phyloP scores from a whole-genome alignment of 441 rosid genomes.

The Flueggea neowawraea region DNA sequence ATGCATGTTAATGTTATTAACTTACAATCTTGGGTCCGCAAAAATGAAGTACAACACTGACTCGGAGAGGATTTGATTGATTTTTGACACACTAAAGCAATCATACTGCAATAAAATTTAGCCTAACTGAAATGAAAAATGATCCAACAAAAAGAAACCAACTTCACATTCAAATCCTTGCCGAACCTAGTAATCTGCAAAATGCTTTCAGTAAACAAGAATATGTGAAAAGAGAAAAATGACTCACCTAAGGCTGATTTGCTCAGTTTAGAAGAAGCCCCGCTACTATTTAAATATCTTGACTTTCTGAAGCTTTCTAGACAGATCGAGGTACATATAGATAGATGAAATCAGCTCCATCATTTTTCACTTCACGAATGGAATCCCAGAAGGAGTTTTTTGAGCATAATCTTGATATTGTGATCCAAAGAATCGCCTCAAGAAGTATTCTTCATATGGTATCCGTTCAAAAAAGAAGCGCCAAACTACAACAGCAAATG shows the following conservation, averaged over 20 bases:
- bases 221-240: not conserved
- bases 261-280: not conserved
- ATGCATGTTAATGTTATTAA: too few relatives aligned
- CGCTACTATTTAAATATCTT: not conserved
- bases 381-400: slow-evolving; percentile 66
- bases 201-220: not conserved
- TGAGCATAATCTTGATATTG: slow-evolving; percentile 50
- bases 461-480: slow-evolving; percentile 58
- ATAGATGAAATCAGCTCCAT: not conserved
- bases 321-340: slow-evolving; percentile 5
- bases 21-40: too few relatives aligned
- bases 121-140: not conserved
- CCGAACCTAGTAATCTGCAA: not conserved
- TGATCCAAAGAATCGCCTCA: slow-evolving; percentile 63
- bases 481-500: slow-evolving; percentile 60
- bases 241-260: not conserved
- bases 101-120: not conserved
- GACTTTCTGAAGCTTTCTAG: not conserved
- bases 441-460: slow-evolving; percentile 64
- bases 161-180: not conserved
- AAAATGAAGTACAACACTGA: too few relatives aligned
- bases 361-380: slow-evolving; percentile 50
- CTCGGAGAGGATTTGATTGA: not conserved
- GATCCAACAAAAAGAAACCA: not conserved
- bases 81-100: not conserved